Evolutionary conservation across 495 filamentous ascomycete genomes (phyloP), one percentile per base, ranked within the genome.

Genomic region (Jackrogersella multiformis): DNA sequence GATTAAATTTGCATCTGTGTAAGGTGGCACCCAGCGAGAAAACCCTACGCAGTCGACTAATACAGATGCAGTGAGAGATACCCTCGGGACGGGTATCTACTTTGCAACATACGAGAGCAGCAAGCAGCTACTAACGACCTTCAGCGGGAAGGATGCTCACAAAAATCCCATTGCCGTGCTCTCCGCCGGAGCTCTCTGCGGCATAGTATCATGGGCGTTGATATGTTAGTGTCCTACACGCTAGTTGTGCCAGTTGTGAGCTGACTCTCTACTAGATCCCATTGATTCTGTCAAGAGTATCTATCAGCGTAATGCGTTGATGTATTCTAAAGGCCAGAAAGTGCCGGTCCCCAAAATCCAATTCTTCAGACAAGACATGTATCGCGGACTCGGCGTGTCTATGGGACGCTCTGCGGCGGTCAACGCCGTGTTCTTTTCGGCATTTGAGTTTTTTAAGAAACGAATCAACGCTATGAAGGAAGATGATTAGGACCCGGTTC

Each of bases 101-200:
- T 97, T 97, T 72, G 88, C 89, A 58, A 91, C 93, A 64, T 97
- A 97, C 73, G 94, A 97, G 73, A 92, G 89, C 65, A 87, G 88
- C 58, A 97, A 97, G 77, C 91, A 97, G 75, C 72, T 95, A 39
- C 85, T 94, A 38, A 88, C 89, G 28, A 93, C 90, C 18, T 85
- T 89, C 53, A 84, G 87, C 32, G 89, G 89, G 46, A 86, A 85
- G 62, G 74, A 79, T 58, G 86, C 87, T 55, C 87, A 89, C 16
- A 90, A 89, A 20, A 88, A 90, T 52, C 90, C 91, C 5, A 72
- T 90, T 45, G 89, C 91, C 12, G 90, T 93, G 24, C 81, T 91
- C 10, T 80, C 86, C 41, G 90, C 91, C 20, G 91, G 91, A 61
- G 91, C 89, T 5, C 75, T 93, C 34, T 95, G 91, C 70, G 91